A percentile compares a stretch with the other conserved stretches of the same genome.
These are phyloP conservation scores for Metarhizium sp. DNA, from an alignment of 2,329 filamentous ascomycete species.

Conservation along the genomic window DNA sequence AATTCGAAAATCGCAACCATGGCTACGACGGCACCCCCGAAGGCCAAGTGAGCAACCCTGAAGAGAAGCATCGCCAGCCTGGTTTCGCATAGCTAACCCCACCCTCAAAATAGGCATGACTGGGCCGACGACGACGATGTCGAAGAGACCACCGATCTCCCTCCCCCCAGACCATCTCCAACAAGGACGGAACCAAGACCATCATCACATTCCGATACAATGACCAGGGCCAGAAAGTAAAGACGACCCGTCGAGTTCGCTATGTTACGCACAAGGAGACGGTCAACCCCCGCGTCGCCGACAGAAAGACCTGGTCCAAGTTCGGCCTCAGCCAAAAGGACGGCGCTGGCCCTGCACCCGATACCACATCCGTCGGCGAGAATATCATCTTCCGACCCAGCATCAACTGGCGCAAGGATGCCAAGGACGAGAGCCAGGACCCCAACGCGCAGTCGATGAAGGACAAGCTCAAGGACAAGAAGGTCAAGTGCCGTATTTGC, in stretches of 20 bases:
- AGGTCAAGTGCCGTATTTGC: slow-evolving; percentile 99
- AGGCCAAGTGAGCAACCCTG: slow-evolving; percentile 28
- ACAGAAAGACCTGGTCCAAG: slow-evolving; percentile 87
- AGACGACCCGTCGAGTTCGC: slow-evolving; percentile 92
- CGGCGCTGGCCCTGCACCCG: slow-evolving; percentile 67
- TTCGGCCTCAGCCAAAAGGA: slow-evolving; percentile 89
- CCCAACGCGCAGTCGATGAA: slow-evolving; percentile 66
- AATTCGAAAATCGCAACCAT: slow-evolving; percentile 18
- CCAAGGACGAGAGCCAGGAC: slow-evolving; percentile 70
- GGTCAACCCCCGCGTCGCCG: slow-evolving; percentile 93
- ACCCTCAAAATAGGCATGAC: slow-evolving; percentile 48
- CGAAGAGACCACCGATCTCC: slow-evolving; percentile 64
- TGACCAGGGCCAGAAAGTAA: slow-evolving; percentile 91
- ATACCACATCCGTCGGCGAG: slow-evolving; percentile 90
- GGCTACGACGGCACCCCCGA: slow-evolving; percentile 28
- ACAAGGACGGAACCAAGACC: slow-evolving; percentile 98
- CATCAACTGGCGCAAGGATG: slow-evolving; percentile 87
- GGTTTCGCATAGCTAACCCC: slow-evolving; percentile 21
- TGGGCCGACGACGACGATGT: slow-evolving; percentile 96
- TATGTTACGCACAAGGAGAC: slow-evolving; percentile 84
- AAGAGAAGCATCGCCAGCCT: slow-evolving; percentile 3
- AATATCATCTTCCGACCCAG: slow-evolving; percentile 96
- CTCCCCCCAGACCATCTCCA: slow-evolving; percentile 80
- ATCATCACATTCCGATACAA: slow-evolving; percentile 84
- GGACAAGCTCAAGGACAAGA: slow-evolving; percentile 91